A percentile compares a stretch with the other conserved stretches of the same genome.
Evolutionary conservation across 2,329 filamentous ascomycete species (phyloP).

Genomic region (Calonectria pseudoreteaudii): DNA sequence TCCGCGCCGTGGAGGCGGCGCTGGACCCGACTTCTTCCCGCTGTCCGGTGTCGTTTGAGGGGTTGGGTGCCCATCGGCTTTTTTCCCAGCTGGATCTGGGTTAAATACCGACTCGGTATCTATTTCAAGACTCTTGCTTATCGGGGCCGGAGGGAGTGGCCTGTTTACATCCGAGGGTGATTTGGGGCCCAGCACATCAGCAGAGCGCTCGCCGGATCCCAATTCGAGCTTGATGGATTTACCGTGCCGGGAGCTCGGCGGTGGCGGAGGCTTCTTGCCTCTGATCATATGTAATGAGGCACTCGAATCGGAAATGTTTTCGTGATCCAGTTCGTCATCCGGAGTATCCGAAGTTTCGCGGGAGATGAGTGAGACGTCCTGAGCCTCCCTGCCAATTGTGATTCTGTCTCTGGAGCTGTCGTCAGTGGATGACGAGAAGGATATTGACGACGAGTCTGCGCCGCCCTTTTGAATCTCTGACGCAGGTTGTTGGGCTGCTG

Average conservation of each 20-base stretch:
- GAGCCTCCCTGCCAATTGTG: constrained; percentile 25
- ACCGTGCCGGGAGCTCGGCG: constrained; percentile 80
- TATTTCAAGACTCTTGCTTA: constrained; percentile 59
- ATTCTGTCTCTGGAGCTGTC: constrained; percentile 26
- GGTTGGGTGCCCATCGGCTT: constrained; percentile 49
- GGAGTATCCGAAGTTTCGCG: constrained; percentile 35
- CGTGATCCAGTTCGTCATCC: constrained; percentile 37
- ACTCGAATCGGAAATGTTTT: constrained; percentile 44
- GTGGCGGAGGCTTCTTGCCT: constrained; percentile 75
- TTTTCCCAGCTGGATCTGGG: constrained; percentile 65
- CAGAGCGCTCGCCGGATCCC: background rate
- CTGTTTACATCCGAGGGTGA: constrained; percentile 55
- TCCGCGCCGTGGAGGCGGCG: constrained; percentile 63
- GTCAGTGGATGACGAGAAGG: constrained; percentile 30
- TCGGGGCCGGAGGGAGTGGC: constrained; percentile 68
- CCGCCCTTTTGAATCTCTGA: constrained; percentile 15
- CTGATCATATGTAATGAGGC: constrained; percentile 41
- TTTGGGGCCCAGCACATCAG: constrained; percentile 30
- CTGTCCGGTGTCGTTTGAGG: constrained; percentile 48
- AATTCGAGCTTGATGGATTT: constrained; percentile 72
- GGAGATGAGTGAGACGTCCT: constrained; percentile 38
- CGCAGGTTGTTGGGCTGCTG: constrained; percentile 25
- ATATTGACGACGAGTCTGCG: constrained; percentile 32
- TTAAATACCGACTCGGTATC: constrained; percentile 65
- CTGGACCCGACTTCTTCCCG: constrained; percentile 59